phyloP scores from a whole-genome alignment of 352 stramenopile genomes.

The Thalassiosira gravida region DNA sequence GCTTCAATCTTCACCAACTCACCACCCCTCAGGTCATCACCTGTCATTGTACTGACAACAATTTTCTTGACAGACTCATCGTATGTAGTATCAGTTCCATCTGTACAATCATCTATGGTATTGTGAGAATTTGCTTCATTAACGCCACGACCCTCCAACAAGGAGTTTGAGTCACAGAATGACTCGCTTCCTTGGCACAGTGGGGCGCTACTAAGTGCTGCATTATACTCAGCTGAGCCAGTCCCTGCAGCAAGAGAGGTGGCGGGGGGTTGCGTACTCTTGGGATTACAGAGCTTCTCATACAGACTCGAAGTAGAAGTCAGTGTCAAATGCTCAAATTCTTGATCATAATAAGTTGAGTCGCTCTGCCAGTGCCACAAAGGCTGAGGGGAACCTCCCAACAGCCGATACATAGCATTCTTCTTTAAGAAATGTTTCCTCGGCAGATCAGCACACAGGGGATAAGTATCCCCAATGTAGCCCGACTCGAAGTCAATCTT shows the following conservation, averaged over 20 bases:
- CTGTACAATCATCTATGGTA: conserved; percentile 43
- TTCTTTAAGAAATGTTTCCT: conserved; percentile 52
- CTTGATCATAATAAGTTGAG: conserved; percentile 17
- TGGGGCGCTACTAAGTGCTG: conserved; percentile 22
- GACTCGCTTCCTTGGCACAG: conserved; percentile 24
- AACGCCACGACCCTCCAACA: conserved; percentile 14
- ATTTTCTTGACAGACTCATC: conserved; percentile 43
- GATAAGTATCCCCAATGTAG: conserved; percentile 55
- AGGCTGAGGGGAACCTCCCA: conserved; percentile 33
- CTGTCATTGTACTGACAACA: conserved; percentile 32
- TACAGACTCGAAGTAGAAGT: conserved; percentile 31
- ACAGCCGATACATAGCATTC: conserved; percentile 45
- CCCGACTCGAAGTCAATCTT: conserved; percentile 23
- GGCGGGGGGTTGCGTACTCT: neutral
- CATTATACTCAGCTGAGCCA: conserved; percentile 24
- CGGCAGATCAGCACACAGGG: conserved; percentile 37
- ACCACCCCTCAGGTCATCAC: conserved; percentile 40
- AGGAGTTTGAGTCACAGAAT: conserved; percentile 26
- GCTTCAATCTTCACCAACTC: conserved; percentile 40
- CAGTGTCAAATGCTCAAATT: conserved; percentile 34
- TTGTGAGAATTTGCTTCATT: conserved; percentile 27
- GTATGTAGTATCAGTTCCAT: conserved; percentile 15
- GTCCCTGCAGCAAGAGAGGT: conserved; percentile 18
- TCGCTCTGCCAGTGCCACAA: conserved; percentile 18
- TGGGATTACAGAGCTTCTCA: conserved; percentile 47